Conservation (phyloP, 805 yeast genomes). For the Scheffersomyces amazonensis region DNA sequence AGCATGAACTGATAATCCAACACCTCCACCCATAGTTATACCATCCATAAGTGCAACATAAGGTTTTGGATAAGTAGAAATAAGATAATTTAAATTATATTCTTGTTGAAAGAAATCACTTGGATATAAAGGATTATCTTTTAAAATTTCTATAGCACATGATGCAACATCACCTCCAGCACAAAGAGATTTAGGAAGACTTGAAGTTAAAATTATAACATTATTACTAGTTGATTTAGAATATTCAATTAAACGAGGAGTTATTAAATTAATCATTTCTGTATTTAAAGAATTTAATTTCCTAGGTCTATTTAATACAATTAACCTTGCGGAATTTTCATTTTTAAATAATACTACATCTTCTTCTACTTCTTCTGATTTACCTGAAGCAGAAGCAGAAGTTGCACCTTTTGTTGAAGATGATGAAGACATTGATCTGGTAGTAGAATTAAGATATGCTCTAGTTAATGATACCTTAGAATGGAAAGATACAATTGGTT, state of each 20-base stretch:
- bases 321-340: conserved; percentile 63
- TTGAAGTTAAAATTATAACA: conserved; percentile 65
- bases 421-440: background rate
- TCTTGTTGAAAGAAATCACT: conserved; percentile 72
- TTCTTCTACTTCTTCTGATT: conserved; percentile 8
- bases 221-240: conserved; percentile 65
- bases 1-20: conserved; percentile 84
- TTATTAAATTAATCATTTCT: conserved; percentile 69
- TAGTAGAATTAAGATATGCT: background rate
- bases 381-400: background rate
- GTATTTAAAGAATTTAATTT: conserved; percentile 83
- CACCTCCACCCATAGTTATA: conserved; percentile 98
- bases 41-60: conserved; percentile 86
- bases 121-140: conserved; percentile 46
- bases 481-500: background rate
- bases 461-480: too few species aligned
- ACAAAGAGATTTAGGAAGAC: conserved; percentile 71
- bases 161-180: conserved; percentile 96
- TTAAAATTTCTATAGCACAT: conserved; percentile 60
- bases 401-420: background rate
- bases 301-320: conserved; percentile 73
- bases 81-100: conserved; percentile 73
- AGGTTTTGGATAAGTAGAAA: conserved; percentile 86
- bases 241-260: conserved; percentile 74
- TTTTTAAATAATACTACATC: conserved; percentile 64